Conservation (phyloP, 2,329 filamentous ascomycete species). For the Nothophaeocryptopus gaeumannii region DNA sequence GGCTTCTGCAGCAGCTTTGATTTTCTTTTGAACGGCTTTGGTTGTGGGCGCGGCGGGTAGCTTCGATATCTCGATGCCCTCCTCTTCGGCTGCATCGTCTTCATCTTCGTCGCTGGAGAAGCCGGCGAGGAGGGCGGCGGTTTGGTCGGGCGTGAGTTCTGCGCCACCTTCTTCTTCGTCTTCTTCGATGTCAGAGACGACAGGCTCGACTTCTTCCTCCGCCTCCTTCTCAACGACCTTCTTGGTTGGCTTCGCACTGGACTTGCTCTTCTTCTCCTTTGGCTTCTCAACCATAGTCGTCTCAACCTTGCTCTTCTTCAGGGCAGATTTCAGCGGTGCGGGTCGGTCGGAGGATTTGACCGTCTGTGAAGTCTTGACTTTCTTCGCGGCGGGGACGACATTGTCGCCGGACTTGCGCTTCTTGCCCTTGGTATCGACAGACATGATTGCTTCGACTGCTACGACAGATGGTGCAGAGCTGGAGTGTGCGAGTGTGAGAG, state of each 20-base stretch:
- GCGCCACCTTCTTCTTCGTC: constrained; percentile 31
- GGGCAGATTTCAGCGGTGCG: constrained; percentile 32
- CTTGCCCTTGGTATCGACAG: constrained; percentile 30
- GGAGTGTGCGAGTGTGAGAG: neutral
- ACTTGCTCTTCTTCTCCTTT: constrained; percentile 16
- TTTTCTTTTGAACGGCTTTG: constrained; percentile 36
- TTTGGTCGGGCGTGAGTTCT: constrained; percentile 45
- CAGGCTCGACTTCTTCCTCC: constrained; percentile 17
- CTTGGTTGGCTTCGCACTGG: constrained; percentile 14
- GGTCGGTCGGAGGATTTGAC: constrained; percentile 30
- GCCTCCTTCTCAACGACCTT: constrained; percentile 19
- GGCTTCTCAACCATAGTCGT: constrained; percentile 14
- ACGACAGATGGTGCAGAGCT: neutral
- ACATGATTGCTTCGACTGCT: constrained; percentile 25
- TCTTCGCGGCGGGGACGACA: constrained; percentile 32
- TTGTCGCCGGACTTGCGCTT: constrained; percentile 39
- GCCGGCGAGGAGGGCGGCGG: constrained; percentile 50
- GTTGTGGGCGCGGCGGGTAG: constrained; percentile 35
- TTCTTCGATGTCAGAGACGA: constrained; percentile 29
- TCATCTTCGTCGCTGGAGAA: constrained; percentile 48
- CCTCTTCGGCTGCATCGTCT: constrained; percentile 36
- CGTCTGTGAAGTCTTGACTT: constrained; percentile 34
- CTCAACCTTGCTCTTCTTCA: constrained; percentile 30
- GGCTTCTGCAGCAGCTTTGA: constrained; percentile 44
- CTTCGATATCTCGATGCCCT: constrained; percentile 39